phyloP scores from a whole-genome alignment of 129 eudicot species.

The Ambrosia trifida region DNA sequence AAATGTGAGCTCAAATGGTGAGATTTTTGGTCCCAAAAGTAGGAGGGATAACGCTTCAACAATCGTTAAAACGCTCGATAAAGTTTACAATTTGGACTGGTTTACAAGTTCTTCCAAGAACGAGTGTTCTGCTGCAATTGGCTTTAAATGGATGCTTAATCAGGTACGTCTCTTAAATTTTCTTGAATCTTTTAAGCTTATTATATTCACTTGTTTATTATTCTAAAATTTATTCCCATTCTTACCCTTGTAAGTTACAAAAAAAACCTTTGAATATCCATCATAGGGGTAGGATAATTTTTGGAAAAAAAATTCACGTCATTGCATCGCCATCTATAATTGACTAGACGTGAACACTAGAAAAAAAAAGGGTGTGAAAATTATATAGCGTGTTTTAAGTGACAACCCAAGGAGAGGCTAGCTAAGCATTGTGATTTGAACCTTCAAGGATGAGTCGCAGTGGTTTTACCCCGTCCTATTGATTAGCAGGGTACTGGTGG shows the following conservation, averaged over 20 bases:
- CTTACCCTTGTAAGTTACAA: slow-evolving; percentile 24
- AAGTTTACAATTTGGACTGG: slow-evolving; percentile 59
- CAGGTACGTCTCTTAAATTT: slow-evolving; percentile 36
- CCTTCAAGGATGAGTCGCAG: not conserved
- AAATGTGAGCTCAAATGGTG: slow-evolving; percentile 59
- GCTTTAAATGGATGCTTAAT: slow-evolving; percentile 73
- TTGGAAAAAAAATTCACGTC: not conserved
- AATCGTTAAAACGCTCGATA: slow-evolving; percentile 40
- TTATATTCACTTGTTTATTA: not conserved
- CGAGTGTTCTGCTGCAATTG: slow-evolving; percentile 63
- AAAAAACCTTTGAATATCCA: not conserved
- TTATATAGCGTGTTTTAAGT: too few relatives aligned
- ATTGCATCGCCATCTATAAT: too few relatives aligned
- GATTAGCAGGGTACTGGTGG: not conserved
- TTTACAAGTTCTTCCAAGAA: slow-evolving; percentile 61
- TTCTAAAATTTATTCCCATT: not conserved
- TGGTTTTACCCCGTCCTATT: not conserved
- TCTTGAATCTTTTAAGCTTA: not conserved
- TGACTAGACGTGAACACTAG: slow-evolving; percentile 1
- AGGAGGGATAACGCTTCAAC: slow-evolving; percentile 48
- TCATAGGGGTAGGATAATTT: slow-evolving; percentile 7
- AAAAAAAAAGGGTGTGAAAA: too few relatives aligned
- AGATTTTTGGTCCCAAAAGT: slow-evolving; percentile 45
- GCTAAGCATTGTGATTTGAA: not conserved
- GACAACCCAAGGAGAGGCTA: too few relatives aligned